Conservation (phyloP, 1,284 basidiomycete genomes). For the Gomphus bonarii region DNA sequence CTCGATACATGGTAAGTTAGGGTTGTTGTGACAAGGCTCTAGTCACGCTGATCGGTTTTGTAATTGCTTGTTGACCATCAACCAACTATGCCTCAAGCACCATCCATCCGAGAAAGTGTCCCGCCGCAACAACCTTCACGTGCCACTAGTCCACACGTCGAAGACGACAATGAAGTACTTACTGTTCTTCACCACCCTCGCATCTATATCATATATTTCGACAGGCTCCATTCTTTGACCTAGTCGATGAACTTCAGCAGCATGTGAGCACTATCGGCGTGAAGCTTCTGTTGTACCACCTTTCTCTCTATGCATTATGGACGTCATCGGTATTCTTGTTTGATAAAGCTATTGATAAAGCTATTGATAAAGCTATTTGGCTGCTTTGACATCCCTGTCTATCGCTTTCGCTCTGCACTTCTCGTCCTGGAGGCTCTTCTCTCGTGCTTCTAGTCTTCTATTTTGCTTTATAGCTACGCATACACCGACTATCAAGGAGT, state of each 20-base stretch:
- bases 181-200: not conserved
- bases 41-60: not conserved
- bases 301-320: not conserved
- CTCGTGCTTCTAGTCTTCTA: not conserved
- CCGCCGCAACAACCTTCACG: conserved; percentile 10
- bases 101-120: conserved; percentile 9
- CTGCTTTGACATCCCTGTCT: not conserved
- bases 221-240: conserved; percentile 61
- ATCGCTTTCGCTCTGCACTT: not conserved
- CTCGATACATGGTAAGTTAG: conserved; percentile 3
- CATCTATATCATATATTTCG: not conserved
- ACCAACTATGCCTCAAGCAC: not conserved
- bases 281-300: not conserved
- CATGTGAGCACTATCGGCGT: conserved; percentile 45
- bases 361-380: not conserved
- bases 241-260: conserved; percentile 80
- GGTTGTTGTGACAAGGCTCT: not conserved
- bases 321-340: not conserved
- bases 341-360: no score
- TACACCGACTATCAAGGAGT: not conserved
- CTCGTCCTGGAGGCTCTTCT: not conserved
- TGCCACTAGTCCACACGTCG: conserved; percentile 1
- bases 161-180: conserved; percentile 9
- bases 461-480: not conserved
- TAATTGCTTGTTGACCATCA: not conserved